phyloP scores from a whole-genome alignment of 306 rosid species.

The Calophaca sinica region DNA sequence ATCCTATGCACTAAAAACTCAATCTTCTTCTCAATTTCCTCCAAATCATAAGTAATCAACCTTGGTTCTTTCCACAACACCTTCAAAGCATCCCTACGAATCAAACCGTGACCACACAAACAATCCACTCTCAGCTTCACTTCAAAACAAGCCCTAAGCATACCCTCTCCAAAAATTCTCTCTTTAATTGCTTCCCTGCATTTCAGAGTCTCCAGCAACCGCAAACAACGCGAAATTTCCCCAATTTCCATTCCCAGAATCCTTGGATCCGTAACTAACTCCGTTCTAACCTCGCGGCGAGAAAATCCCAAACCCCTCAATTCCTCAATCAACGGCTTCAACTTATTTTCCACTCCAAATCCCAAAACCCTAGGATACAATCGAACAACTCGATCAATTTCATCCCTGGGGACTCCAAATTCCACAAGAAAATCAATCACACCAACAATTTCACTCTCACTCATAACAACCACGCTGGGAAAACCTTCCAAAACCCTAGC shows the following conservation, averaged over 20 bases:
- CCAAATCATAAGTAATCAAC: conserved; percentile 64
- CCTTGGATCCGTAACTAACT: conserved; percentile 70
- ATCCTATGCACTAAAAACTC: conserved; percentile 70
- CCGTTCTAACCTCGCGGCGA: conserved; percentile 53
- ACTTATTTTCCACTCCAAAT: conserved; percentile 62
- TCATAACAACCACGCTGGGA: conserved; percentile 56
- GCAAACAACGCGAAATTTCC: conserved; percentile 67
- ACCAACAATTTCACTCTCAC: conserved; percentile 45
- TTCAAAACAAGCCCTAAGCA: conserved; percentile 72
- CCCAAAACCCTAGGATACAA: conserved; percentile 68
- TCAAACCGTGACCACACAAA: conserved; percentile 73
- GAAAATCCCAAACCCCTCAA: conserved; percentile 64
- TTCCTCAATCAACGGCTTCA: conserved; percentile 69
- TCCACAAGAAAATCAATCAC: conserved; percentile 56
- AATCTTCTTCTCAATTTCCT: conserved; percentile 70
- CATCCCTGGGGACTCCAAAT: conserved; percentile 55
- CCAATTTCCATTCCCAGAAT: conserved; percentile 73
- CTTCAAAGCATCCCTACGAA: conserved; percentile 74
- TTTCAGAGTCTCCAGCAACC: conserved; percentile 65
- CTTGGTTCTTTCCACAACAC: conserved; percentile 86
- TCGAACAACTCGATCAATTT: conserved; percentile 53
- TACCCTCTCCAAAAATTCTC: conserved; percentile 59
- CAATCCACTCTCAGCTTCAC: conserved; percentile 78
- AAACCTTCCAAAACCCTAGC: conserved; percentile 64
- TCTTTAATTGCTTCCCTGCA: conserved; percentile 67